These are phyloP conservation scores for Fusarium sp. DNA, from an alignment of 2,329 filamentous ascomycete genomes.

Conservation along the genomic window DNA sequence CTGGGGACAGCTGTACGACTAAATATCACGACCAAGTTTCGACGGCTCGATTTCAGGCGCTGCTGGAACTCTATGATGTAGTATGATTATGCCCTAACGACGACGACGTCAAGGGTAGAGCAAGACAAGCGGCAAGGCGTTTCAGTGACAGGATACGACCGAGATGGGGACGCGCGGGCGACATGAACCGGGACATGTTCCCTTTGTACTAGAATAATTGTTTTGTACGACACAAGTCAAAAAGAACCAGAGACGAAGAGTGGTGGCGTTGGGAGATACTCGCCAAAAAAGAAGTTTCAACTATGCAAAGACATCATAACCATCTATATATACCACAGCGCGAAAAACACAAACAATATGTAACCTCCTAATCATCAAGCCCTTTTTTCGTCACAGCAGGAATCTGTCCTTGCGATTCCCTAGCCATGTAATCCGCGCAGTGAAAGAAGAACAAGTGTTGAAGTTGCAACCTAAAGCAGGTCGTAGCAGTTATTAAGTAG, in stretches of 20 bases:
- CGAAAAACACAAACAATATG: slow-evolving; percentile 14
- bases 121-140: slow-evolving; percentile 15
- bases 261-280: slow-evolving; percentile 17
- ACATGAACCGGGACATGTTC: slow-evolving; percentile 3
- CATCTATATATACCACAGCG: slow-evolving; percentile 35
- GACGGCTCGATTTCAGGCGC: not conserved
- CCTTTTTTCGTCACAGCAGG: slow-evolving; percentile 20
- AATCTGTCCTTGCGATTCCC: slow-evolving; percentile 36
- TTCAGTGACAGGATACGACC: slow-evolving; percentile 10
- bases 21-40: slow-evolving; percentile 8
- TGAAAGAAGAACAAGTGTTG: slow-evolving; percentile 30
- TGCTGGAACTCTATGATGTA: slow-evolving; percentile 8
- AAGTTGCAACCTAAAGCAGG: slow-evolving; percentile 7
- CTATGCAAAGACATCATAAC: slow-evolving; percentile 37
- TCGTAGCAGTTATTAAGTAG: slow-evolving; percentile 30
- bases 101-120: slow-evolving; percentile 5
- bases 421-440: slow-evolving; percentile 9
- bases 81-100: slow-evolving; percentile 25
- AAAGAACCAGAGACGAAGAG: slow-evolving; percentile 3
- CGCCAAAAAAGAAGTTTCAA: slow-evolving; percentile 17
- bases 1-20: not conserved
- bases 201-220: slow-evolving; percentile 38
- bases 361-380: slow-evolving; percentile 25
- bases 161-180: slow-evolving; percentile 13
- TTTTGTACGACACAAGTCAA: slow-evolving; percentile 28